phyloP scores from a whole-genome alignment of 1,284 basidiomycete genomes.

The Tylopilus sp. region DNA sequence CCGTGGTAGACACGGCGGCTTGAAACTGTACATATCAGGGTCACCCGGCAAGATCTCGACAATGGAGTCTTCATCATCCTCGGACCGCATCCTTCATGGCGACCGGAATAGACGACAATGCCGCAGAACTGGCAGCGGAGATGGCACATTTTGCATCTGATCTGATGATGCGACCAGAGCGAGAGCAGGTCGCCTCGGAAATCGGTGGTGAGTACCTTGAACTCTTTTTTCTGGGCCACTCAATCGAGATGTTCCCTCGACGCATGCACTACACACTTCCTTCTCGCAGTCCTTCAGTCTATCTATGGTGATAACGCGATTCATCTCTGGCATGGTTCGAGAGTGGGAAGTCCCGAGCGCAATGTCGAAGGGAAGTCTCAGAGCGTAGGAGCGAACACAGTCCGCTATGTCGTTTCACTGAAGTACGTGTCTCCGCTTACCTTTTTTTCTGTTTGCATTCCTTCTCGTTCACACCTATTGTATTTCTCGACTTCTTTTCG shows the following conservation, averaged over 20 bases:
- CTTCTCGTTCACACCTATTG: conserved; percentile 1
- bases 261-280: conserved; percentile 9
- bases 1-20: conserved; percentile 2
- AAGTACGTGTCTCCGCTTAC: conserved; percentile 34
- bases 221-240: background rate
- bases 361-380: conserved; percentile 1
- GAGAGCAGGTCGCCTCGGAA: conserved; percentile 59
- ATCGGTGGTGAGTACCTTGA: conserved; percentile 51
- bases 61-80: conserved; percentile 6
- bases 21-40: background rate
- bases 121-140: conserved; percentile 30
- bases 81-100: conserved; percentile 17
- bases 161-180: conserved; percentile 45
- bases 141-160: conserved; percentile 45
- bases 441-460: background rate
- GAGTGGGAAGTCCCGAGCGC: conserved; percentile 22
- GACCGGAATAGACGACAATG: conserved; percentile 4
- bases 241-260: too few species aligned
- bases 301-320: conserved; percentile 76
- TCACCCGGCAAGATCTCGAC: background rate
- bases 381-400: conserved; percentile 27
- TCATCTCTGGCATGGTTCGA: conserved; percentile 46
- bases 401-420: conserved; percentile 63
- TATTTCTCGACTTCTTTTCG: conserved; percentile 35
- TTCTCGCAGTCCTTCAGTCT: conserved; percentile 61